A percentile compares a stretch with the other conserved stretches of the same genome.
These are phyloP conservation scores for Zygnema circumcarinatum DNA, from an alignment of 139 green algal genomes.

Conservation along the genomic window DNA sequence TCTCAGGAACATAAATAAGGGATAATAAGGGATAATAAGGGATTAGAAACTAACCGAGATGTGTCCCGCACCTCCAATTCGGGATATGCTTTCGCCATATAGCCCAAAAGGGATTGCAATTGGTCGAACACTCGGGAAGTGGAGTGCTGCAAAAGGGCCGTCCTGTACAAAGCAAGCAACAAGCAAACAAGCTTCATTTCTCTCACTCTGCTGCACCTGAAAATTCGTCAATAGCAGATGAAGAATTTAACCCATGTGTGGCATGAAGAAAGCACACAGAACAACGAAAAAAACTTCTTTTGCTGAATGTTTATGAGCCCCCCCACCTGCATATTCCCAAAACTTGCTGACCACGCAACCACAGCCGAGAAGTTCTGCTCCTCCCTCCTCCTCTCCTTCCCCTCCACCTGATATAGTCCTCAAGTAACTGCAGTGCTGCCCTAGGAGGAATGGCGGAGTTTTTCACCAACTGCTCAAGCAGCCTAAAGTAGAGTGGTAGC, in stretches of 20 bases:
- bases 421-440: not conserved
- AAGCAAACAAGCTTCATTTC: too few species aligned
- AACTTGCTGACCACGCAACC: constrained; percentile 18
- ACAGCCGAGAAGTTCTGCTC: not conserved
- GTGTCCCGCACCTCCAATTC: constrained; percentile 25
- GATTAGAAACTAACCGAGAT: constrained; percentile 16
- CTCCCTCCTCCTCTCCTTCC: not conserved
- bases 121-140: constrained; percentile 1
- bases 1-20: too few species aligned
- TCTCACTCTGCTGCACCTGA: too few species aligned
- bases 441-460: constrained; percentile 12
- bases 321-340: constrained; percentile 29
- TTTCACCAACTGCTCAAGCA: not conserved
- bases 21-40: too few species aligned
- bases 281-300: too few species aligned
- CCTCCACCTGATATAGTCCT: constrained; percentile 7
- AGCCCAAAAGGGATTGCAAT: not conserved
- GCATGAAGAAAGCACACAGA: too few species aligned
- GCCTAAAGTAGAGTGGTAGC: constrained; percentile 2
- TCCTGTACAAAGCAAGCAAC: constrained; percentile 9
- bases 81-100: not conserved
- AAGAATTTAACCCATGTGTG: too few species aligned
- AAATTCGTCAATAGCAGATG: too few species aligned
- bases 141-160: not conserved
- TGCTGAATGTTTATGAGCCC: too few species aligned